Percentiles rank a stretch among this genome's conserved stretches.
phyloP scores from a whole-genome alignment of 2,329 filamentous ascomycete genomes.

The Botrytis galanthina region DNA sequence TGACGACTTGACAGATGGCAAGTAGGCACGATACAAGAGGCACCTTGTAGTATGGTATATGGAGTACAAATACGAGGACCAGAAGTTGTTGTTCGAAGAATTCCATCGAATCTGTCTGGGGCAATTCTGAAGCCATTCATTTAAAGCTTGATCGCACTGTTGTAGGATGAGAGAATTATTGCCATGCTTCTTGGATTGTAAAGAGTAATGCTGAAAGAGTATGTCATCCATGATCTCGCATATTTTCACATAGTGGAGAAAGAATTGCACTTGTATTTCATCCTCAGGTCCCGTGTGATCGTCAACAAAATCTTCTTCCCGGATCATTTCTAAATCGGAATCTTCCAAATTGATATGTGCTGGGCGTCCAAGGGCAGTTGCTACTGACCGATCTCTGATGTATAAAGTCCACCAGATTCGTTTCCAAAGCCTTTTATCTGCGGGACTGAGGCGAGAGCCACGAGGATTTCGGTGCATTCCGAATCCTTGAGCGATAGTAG shows the following conservation, averaged over 20 bases:
- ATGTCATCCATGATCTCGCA: constrained; percentile 98
- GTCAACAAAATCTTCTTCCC: constrained; percentile 91
- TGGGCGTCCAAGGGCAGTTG: constrained; percentile 86
- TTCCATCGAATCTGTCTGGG: constrained; percentile 95
- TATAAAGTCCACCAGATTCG: constrained; percentile 98
- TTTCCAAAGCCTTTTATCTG: constrained; percentile 69
- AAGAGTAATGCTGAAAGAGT: constrained; percentile 92
- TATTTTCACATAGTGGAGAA: constrained; percentile 24
- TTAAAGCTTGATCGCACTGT: constrained; percentile 93
- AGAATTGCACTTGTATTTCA: constrained; percentile 22
- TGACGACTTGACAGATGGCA: constrained; percentile 74
- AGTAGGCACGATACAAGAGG: constrained; percentile 89
- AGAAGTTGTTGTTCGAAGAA: constrained; percentile 83
- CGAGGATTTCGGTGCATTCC: constrained; percentile 97
- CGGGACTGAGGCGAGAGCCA: constrained; percentile 81
- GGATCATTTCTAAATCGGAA: constrained; percentile 95
- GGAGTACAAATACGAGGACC: constrained; percentile 86
- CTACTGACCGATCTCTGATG: constrained; percentile 89
- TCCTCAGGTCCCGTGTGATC: constrained; percentile 51
- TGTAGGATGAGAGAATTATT: constrained; percentile 91
- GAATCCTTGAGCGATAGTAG: constrained; percentile 91
- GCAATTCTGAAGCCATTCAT: constrained; percentile 95
- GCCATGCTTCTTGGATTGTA: constrained; percentile 81
- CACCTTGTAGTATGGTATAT: constrained; percentile 97
- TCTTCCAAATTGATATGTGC: constrained; percentile 95